Evolutionary conservation across 2,329 filamentous ascomycete genomes (phyloP).

Genomic region (Colletotrichum viniferum): DNA sequence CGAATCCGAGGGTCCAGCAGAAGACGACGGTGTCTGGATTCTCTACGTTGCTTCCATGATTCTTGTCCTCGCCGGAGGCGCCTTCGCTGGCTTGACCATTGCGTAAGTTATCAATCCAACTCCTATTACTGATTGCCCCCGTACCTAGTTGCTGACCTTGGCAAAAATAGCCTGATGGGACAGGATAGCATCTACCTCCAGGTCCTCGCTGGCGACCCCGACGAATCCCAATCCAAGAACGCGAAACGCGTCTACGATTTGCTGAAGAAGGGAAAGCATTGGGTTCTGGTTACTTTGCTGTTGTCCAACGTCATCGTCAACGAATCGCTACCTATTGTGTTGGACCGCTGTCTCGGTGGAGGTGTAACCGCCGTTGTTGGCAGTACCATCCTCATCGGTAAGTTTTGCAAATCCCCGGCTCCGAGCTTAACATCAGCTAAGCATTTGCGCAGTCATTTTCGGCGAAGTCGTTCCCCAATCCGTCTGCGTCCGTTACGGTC

Average conservation of each 20-base stretch:
- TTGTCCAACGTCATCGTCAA: conserved; percentile 98
- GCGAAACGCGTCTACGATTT: conserved; percentile 81
- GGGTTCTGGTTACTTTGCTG: conserved; percentile 93
- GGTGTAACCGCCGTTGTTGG: conserved; percentile 93
- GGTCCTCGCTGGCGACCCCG: conserved; percentile 85
- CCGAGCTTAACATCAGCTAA: neutral
- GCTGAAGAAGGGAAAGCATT: conserved; percentile 90
- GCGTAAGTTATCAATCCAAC: conserved; percentile 59
- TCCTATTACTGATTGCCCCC: neutral
- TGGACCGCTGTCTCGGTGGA: conserved; percentile 91
- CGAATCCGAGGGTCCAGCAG: conserved; percentile 53
- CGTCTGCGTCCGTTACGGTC: conserved; percentile 92
- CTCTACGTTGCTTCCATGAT: conserved; percentile 79
- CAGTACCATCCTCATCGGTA: conserved; percentile 93
- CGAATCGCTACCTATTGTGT: conserved; percentile 91
- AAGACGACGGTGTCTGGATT: conserved; percentile 75
- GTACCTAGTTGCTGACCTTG: conserved; percentile 14
- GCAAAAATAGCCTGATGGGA: conserved; percentile 56
- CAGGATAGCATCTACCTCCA: conserved; percentile 97
- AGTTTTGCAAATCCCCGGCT: conserved; percentile 28
- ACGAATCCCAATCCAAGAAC: conserved; percentile 85
- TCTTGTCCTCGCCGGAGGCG: conserved; percentile 86
- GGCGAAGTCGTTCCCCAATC: conserved; percentile 97
- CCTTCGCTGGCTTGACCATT: conserved; percentile 93
- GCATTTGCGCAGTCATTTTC: conserved; percentile 77